A percentile compares a stretch with the other conserved stretches of the same genome.
Conservation (phyloP, 306 rosid genomes). For the Alnus glutinosa region DNA sequence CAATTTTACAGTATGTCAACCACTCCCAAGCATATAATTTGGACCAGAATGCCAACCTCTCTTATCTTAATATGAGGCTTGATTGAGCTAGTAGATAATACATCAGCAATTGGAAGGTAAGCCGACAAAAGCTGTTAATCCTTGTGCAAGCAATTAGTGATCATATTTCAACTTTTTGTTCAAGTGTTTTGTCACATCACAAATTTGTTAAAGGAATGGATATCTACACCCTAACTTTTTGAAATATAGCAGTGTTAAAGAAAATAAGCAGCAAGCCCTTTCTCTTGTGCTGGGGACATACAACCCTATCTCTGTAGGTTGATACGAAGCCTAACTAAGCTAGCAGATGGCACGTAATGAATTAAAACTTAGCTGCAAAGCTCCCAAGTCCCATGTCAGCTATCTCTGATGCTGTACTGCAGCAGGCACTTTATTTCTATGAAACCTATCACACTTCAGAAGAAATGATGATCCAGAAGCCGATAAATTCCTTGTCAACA, state of each 20-base stretch:
- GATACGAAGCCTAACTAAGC: slow-evolving; percentile 16
- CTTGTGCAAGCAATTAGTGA: not conserved
- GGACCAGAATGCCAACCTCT: not conserved
- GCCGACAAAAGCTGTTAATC: not conserved
- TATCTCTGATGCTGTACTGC: slow-evolving; percentile 34
- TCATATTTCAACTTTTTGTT: not conserved
- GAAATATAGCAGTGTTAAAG: slow-evolving; percentile 3
- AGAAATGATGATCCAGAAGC: slow-evolving; percentile 35
- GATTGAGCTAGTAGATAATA: not conserved
- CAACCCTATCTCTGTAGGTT: slow-evolving; percentile 13
- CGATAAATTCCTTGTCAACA: slow-evolving; percentile 45
- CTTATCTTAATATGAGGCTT: not conserved
- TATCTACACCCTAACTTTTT: not conserved
- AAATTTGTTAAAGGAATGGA: not conserved
- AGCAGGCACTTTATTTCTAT: slow-evolving; percentile 13
- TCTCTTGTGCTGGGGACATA: slow-evolving; percentile 5
- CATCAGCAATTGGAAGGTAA: not conserved
- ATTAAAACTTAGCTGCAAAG: slow-evolving; percentile 26
- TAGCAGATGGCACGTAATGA: slow-evolving; percentile 6
- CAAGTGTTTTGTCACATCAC: not conserved
- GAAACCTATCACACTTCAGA: slow-evolving; percentile 19
- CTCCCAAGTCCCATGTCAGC: slow-evolving; percentile 9
- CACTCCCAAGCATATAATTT: not conserved
- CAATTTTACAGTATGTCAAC: not conserved
- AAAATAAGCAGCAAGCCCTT: slow-evolving; percentile 3